phyloP scores from a whole-genome alignment of 75 land plant species.

The Selaginella tamariscina region DNA sequence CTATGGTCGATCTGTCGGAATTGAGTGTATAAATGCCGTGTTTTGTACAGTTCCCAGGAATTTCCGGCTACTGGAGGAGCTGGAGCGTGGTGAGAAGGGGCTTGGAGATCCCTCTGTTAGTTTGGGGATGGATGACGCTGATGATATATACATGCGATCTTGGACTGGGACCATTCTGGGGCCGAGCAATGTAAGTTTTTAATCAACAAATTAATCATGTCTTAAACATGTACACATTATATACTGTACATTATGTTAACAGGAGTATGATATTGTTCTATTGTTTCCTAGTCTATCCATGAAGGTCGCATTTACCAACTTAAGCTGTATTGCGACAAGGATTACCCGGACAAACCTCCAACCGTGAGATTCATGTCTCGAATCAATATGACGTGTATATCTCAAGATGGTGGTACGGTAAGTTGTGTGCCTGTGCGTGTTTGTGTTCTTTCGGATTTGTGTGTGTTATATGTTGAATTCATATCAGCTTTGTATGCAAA shows the following conservation, averaged over 20 bases:
- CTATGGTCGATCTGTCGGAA: not conserved
- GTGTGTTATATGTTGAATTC: too few species aligned
- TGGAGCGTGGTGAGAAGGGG: conserved; percentile 80
- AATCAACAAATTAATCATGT: too few species aligned
- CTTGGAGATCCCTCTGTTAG: conserved; percentile 79
- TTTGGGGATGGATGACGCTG: conserved; percentile 82
- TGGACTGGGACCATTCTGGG: conserved; percentile 83
- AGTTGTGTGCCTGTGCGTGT: too few species aligned
- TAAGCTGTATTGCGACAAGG: conserved; percentile 67
- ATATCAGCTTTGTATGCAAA: too few species aligned
- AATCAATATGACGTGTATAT: conserved; percentile 72
- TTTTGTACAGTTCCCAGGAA: conserved; percentile 61
- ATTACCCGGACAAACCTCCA: conserved; percentile 74
- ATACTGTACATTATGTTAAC: too few species aligned
- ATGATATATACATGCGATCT: conserved; percentile 67
- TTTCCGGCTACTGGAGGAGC: conserved; percentile 63
- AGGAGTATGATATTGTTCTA: not conserved
- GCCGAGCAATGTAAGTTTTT: conserved; percentile 42
- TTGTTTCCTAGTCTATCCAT: conserved; percentile 47
- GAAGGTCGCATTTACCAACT: conserved; percentile 76
- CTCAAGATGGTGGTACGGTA: conserved; percentile 67
- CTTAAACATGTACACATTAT: too few species aligned
- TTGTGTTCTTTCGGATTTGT: not conserved
- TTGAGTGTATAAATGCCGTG: too few species aligned
- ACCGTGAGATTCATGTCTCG: conserved; percentile 50